phyloP scores from a whole-genome alignment of 2,329 filamentous ascomycete species.

The Diaporthe longicolla region DNA sequence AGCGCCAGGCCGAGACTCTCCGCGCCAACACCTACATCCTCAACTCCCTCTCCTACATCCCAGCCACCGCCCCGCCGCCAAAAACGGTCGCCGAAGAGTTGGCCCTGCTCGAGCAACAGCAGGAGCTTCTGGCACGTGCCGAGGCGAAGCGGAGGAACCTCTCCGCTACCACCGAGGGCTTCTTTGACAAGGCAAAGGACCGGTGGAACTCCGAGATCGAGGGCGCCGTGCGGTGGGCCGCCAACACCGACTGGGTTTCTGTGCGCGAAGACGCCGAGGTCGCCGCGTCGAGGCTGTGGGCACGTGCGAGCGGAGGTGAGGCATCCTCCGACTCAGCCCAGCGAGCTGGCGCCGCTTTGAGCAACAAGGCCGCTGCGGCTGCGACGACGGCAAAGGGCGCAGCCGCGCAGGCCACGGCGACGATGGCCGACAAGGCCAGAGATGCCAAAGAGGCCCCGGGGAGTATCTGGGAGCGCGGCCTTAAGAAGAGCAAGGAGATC shows the following conservation, averaged over 20 bases:
- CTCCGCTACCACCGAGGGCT: conserved; percentile 56
- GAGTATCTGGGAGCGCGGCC: conserved; percentile 57
- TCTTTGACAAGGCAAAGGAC: conserved; percentile 80
- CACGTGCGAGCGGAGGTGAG: conserved; percentile 52
- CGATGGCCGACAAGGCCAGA: conserved; percentile 49
- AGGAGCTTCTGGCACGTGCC: conserved; percentile 41
- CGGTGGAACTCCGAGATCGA: conserved; percentile 84
- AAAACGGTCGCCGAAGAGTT: conserved; percentile 49
- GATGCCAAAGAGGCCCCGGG: conserved; percentile 56
- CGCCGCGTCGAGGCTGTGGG: conserved; percentile 61
- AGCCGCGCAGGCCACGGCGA: conserved; percentile 48
- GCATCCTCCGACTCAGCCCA: conserved; percentile 53
- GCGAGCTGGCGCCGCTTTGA: conserved; percentile 44
- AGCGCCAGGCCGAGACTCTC: conserved; percentile 68
- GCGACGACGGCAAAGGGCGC: conserved; percentile 44
- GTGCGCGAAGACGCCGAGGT: conserved; percentile 72
- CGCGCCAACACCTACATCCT: conserved; percentile 70
- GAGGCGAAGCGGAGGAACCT: conserved; percentile 28
- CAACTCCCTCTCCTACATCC: conserved; percentile 67
- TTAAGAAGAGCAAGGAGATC: conserved; percentile 58
- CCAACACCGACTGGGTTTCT: conserved; percentile 75
- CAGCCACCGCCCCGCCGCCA: conserved; percentile 55
- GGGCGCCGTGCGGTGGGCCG: conserved; percentile 74
- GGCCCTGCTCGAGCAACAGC: conserved; percentile 42
- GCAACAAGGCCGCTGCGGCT: conserved; percentile 43